Evolutionary conservation across 371 early-diverging fungal genomes (phyloP), one percentile per base, ranked within the genome.

Genomic region (Rhizopus sp.): DNA sequence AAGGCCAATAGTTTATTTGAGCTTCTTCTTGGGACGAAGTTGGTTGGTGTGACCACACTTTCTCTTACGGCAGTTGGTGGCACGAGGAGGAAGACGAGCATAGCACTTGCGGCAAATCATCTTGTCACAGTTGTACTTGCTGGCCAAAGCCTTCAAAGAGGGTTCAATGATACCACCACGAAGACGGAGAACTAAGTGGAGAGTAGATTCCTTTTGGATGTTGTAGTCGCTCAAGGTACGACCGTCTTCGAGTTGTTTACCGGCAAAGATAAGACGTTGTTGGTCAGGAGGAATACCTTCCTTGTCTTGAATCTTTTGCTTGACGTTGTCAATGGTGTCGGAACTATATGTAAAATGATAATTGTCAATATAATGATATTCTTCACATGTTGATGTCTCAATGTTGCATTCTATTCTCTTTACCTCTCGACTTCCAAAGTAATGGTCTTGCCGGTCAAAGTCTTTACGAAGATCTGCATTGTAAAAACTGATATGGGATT

Each of bases 31-130:
- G 84, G 90, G 88, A 83, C 99, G 96, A 75, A 99, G 92, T 86
- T 99, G 98, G 91, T 93, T 97, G 80, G 93, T 87, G 89, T 97
- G 97, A 60, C 99, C 99, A 81, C 99, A 99, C 92, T 97, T 96
- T 90, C 93, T 95, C 97, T 99, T 99, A 72, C 99, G 92, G 91
- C 99, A 99, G 95, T 98, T 98, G 82, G 97, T 96, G 68, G 99
- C 99, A 86, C 98, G 95, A 66, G 96, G 96, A 61, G 98, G 99
- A 62, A 98, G 92, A 79, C 98, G 95, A 63, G 99, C 99, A 81
- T 99, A 99, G 87, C 99, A 96, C 85, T 97, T 98, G 79, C 99
- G 94, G 94, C 99, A 98, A 73, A 98, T 93, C 93, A 91, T 93
- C 93, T 97, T 98, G 55, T 98, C 99, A 89, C 97, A 97, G 93